These are phyloP conservation scores for Oryza australiensis DNA, from an alignment of 176 grass and related monocot genomes.

Conservation along the genomic window DNA sequence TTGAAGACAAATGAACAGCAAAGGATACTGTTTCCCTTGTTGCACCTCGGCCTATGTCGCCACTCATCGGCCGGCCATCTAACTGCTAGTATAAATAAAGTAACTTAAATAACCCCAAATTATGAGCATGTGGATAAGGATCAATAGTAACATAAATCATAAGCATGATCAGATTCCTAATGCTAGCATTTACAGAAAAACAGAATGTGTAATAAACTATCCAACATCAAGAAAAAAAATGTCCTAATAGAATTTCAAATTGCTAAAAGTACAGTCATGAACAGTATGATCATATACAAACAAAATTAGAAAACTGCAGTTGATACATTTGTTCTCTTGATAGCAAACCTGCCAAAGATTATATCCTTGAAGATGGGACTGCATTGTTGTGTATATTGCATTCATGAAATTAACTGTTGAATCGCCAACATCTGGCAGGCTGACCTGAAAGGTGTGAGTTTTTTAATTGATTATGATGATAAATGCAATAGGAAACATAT, in stretches of 20 bases:
- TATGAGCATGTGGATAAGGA: not conserved
- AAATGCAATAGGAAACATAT: not conserved
- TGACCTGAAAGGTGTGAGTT: slow-evolving; percentile 59
- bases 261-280: not conserved
- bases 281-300: not conserved
- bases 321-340: slow-evolving; percentile 4
- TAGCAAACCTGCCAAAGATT: slow-evolving; percentile 94
- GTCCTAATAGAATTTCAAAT: not conserved
- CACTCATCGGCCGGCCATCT: slow-evolving; percentile 91
- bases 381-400: slow-evolving; percentile 54
- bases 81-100: slow-evolving; percentile 46
- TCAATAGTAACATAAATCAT: not conserved
- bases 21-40: slow-evolving; percentile 81
- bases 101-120: not conserved
- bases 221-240: too few species aligned
- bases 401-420: slow-evolving; percentile 71
- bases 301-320: slow-evolving; percentile 7
- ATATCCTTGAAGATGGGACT: slow-evolving; percentile 49
- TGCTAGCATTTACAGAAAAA: not conserved
- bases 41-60: slow-evolving; percentile 87
- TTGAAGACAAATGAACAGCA: slow-evolving; percentile 68
- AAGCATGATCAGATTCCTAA: not conserved
- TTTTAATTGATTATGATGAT: slow-evolving; percentile 5
- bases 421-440: slow-evolving; percentile 72
- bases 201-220: not conserved